Percentiles rank a stretch among this genome's conserved stretches.
These are phyloP conservation scores for Gentiana macrophylla DNA, from an alignment of 257 asterid species.

Conservation along the genomic window DNA sequence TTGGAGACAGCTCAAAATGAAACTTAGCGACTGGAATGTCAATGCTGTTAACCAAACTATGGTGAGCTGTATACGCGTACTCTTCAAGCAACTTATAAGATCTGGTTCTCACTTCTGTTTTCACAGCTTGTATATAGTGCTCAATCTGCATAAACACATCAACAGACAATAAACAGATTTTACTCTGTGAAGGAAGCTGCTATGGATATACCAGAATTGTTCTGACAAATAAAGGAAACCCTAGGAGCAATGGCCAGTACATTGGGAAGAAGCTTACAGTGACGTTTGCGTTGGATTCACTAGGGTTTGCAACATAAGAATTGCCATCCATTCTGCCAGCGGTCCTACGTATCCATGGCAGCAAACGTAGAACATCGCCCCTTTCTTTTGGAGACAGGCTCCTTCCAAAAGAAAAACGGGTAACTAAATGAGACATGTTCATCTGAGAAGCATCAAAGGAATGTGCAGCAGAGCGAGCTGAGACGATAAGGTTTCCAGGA, in stretches of 20 bases:
- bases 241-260: neutral
- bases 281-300: conserved; percentile 67
- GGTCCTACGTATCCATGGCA: conserved; percentile 68
- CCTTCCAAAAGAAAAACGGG: conserved; percentile 76
- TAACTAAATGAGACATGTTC: conserved; percentile 86
- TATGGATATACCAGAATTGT: neutral
- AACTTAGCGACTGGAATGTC: conserved; percentile 79
- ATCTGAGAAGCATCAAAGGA: conserved; percentile 89
- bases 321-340: conserved; percentile 60
- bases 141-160: conserved; percentile 55
- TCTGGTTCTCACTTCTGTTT: conserved; percentile 85
- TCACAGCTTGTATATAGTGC: conserved; percentile 91
- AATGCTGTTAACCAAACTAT: conserved; percentile 76
- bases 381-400: conserved; percentile 48
- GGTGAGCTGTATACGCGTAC: conserved; percentile 89
- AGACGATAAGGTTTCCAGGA: conserved; percentile 79
- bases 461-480: conserved; percentile 84
- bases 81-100: conserved; percentile 79
- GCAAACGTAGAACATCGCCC: conserved; percentile 58
- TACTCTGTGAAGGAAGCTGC: neutral
- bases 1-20: conserved; percentile 80
- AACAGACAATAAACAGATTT: neutral
- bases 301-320: conserved; percentile 69
- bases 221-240: neutral
- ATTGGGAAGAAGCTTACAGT: conserved; percentile 47